phyloP scores from a whole-genome alignment of 768 basidiomycete genomes.

The Lyophyllum shimeji region DNA sequence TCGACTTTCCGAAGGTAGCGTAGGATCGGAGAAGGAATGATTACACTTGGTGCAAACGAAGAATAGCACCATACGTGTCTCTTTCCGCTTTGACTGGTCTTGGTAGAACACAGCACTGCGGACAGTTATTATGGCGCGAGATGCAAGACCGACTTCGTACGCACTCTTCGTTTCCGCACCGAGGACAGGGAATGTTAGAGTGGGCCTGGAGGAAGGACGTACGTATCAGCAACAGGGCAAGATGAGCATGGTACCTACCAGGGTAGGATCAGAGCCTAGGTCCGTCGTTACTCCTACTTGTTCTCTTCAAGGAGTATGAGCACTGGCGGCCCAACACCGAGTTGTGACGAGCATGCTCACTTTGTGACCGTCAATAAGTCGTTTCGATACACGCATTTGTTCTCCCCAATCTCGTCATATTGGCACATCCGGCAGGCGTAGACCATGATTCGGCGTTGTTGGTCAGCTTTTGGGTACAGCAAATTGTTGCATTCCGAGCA shows the following conservation, averaged over 20 bases:
- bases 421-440: constrained; percentile 91
- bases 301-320: constrained; percentile 54
- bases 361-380: constrained; percentile 92
- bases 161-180: constrained; percentile 81
- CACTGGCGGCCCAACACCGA: not conserved
- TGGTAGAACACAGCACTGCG: constrained; percentile 92
- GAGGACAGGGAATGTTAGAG: constrained; percentile 79
- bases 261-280: constrained; percentile 84
- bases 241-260: constrained; percentile 45
- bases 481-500: constrained; percentile 96
- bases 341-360: constrained; percentile 42
- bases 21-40: constrained; percentile 72
- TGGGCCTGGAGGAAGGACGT: constrained; percentile 57
- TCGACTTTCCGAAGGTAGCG: constrained; percentile 46
- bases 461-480: constrained; percentile 91
- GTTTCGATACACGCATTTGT: constrained; percentile 90
- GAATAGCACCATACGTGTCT: constrained; percentile 93
- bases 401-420: constrained; percentile 82
- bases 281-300: constrained; percentile 91
- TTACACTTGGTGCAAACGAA: constrained; percentile 87
- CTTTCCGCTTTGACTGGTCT: constrained; percentile 95
- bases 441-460: constrained; percentile 79
- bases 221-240: not conserved
- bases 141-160: constrained; percentile 22
- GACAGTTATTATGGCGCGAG: not conserved